Evolutionary conservation across 2,329 filamentous ascomycete genomes (phyloP).

Genomic region (Orbilia blumenaviensis): DNA sequence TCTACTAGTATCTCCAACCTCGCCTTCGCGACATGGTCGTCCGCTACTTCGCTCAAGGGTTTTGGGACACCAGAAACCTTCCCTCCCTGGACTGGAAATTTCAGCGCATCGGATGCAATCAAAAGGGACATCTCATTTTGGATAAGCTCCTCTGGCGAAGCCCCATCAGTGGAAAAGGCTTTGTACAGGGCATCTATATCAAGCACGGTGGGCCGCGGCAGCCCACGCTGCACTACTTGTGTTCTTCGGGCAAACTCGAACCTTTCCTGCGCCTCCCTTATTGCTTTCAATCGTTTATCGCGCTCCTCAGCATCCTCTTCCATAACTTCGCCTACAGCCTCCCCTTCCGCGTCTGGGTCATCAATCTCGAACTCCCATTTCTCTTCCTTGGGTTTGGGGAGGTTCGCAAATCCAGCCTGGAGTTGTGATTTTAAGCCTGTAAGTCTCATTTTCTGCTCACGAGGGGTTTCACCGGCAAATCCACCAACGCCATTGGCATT

Average conservation of each 20-base stretch:
- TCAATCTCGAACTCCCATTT: constrained; percentile 83
- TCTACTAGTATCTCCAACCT: constrained; percentile 80
- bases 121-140: constrained; percentile 80
- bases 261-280: constrained; percentile 71
- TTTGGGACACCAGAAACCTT: constrained; percentile 72
- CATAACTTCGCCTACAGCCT: constrained; percentile 38
- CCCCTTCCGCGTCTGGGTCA: constrained; percentile 62
- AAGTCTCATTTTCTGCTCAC: constrained; percentile 77
- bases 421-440: constrained; percentile 74
- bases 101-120: constrained; percentile 81
- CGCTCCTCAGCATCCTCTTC: constrained; percentile 75
- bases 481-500: constrained; percentile 77
- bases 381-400: constrained; percentile 90
- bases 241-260: constrained; percentile 84
- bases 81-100: constrained; percentile 75
- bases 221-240: constrained; percentile 84
- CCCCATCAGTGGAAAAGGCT: constrained; percentile 71
- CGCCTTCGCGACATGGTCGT: constrained; percentile 77
- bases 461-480: constrained; percentile 76
- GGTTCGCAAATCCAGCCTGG: constrained; percentile 75
- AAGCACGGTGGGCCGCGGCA: constrained; percentile 79
- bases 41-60: constrained; percentile 72
- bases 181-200: constrained; percentile 75
- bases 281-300: constrained; percentile 73
- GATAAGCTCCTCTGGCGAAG: constrained; percentile 66